Percentiles rank a stretch among this genome's conserved stretches.
Evolutionary conservation across 2,329 filamentous ascomycete genomes (phyloP).

Genomic region (Decorospora gaudefroyi): DNA sequence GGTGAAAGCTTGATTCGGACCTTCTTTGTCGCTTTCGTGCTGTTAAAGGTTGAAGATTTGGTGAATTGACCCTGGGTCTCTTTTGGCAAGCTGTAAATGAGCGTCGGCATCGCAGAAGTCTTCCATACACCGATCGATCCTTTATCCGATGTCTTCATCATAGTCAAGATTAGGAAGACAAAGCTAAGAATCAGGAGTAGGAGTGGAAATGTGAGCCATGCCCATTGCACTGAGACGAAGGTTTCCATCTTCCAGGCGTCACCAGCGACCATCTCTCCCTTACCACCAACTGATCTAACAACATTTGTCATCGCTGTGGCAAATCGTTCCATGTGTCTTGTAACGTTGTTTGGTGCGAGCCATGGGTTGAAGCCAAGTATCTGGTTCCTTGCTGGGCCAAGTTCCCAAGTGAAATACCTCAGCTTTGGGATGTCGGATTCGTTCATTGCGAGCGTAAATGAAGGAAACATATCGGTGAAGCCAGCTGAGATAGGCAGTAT

Average conservation of each 20-base stretch:
- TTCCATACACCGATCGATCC: constrained; percentile 34
- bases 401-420: constrained; percentile 2
- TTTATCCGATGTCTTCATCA: constrained; percentile 27
- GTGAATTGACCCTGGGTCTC: constrained; percentile 21
- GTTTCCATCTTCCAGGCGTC: constrained; percentile 19
- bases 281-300: constrained; percentile 16
- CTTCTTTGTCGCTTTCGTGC: constrained; percentile 7
- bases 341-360: constrained; percentile 28
- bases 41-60: constrained; percentile 3
- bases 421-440: background rate
- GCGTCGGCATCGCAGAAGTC: constrained; percentile 37
- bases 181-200: constrained; percentile 25
- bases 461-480: constrained; percentile 20
- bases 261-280: constrained; percentile 7
- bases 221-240: constrained; percentile 25
- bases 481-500: background rate
- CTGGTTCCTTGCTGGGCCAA: background rate
- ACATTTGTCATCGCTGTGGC: constrained; percentile 28
- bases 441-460: constrained; percentile 12
- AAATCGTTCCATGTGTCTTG: constrained; percentile 22
- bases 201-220: constrained; percentile 35
- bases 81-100: constrained; percentile 34
- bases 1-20: constrained; percentile 19
- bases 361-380: constrained; percentile 15
- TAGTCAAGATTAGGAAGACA: constrained; percentile 32